Percentiles rank a stretch among this genome's conserved stretches.
These are phyloP conservation scores for Leptodermis oblonga DNA, from an alignment of 257 asterid genomes.

Conservation along the genomic window DNA sequence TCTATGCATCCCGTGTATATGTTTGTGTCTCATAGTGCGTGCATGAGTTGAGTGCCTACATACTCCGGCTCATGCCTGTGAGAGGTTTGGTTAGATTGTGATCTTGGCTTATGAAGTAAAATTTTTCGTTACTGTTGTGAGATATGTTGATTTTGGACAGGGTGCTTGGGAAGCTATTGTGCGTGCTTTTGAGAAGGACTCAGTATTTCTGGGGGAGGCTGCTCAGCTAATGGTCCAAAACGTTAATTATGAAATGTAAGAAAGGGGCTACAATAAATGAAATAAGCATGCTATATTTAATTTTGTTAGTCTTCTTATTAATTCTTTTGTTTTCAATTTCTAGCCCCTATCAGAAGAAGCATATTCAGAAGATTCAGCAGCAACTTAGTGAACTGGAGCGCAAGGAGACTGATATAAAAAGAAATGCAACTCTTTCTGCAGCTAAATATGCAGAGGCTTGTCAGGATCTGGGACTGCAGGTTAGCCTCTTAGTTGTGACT, in stretches of 20 bases:
- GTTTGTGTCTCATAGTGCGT: neutral
- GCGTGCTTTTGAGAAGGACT: conserved; percentile 80
- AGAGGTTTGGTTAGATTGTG: neutral
- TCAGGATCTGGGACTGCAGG: conserved; percentile 94
- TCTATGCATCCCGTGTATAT: conserved; percentile 16
- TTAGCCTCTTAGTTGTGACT: conserved; percentile 16
- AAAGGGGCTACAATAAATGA: conserved; percentile 3
- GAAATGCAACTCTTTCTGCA: conserved; percentile 89
- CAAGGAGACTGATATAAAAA: conserved; percentile 84
- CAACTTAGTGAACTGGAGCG: conserved; percentile 85
- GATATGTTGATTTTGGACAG: conserved; percentile 36
- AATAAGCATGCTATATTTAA: conserved; percentile 30
- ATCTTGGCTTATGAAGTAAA: neutral
- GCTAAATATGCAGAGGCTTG: conserved; percentile 88
- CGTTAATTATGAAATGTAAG: conserved; percentile 92
- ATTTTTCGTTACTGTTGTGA: conserved; percentile 12
- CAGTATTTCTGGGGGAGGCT: conserved; percentile 85
- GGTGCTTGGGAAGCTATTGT: conserved; percentile 94
- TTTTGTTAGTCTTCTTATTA: conserved; percentile 11
- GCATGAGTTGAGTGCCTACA: neutral
- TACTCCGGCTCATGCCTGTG: neutral
- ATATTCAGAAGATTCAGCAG: conserved; percentile 85
- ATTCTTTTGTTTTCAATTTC: conserved; percentile 12
- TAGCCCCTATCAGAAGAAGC: conserved; percentile 91
- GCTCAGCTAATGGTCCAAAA: conserved; percentile 92